Conservation (phyloP, 2,329 filamentous ascomycete genomes). For the Calonectria pauciramosa region DNA sequence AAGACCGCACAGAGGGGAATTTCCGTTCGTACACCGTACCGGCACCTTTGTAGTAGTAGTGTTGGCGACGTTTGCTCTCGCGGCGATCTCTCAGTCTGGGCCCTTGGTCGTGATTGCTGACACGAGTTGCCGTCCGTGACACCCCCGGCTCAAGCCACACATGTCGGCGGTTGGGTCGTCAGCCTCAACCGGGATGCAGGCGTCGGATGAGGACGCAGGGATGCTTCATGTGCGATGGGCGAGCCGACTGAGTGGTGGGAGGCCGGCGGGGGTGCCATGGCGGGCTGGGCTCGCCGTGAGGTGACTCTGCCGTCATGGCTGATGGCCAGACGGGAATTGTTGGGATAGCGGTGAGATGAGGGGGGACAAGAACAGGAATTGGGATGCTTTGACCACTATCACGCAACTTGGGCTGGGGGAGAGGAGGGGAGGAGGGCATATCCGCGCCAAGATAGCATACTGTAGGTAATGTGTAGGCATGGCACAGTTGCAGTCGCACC, state of each 20-base stretch:
- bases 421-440: neutral
- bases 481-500: neutral
- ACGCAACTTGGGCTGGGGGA: neutral
- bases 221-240: slow-evolving; percentile 26
- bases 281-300: neutral
- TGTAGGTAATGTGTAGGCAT: neutral
- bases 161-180: slow-evolving; percentile 15
- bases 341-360: slow-evolving; percentile 16
- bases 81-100: neutral
- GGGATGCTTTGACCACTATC: slow-evolving; percentile 18
- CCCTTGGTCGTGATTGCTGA: slow-evolving; percentile 1
- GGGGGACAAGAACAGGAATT: neutral
- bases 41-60: neutral
- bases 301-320: slow-evolving; percentile 8
- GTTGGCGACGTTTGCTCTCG: neutral
- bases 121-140: slow-evolving; percentile 18
- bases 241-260: slow-evolving; percentile 29
- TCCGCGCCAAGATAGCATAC: neutral
- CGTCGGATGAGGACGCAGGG: slow-evolving; percentile 10
- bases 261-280: neutral
- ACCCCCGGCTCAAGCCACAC: slow-evolving; percentile 25
- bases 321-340: slow-evolving; percentile 1
- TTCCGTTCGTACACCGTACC: neutral
- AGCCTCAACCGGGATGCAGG: slow-evolving; percentile 19
- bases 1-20: neutral